phyloP scores from a whole-genome alignment of 75 land plant genomes.

The Picea sitchensis region DNA sequence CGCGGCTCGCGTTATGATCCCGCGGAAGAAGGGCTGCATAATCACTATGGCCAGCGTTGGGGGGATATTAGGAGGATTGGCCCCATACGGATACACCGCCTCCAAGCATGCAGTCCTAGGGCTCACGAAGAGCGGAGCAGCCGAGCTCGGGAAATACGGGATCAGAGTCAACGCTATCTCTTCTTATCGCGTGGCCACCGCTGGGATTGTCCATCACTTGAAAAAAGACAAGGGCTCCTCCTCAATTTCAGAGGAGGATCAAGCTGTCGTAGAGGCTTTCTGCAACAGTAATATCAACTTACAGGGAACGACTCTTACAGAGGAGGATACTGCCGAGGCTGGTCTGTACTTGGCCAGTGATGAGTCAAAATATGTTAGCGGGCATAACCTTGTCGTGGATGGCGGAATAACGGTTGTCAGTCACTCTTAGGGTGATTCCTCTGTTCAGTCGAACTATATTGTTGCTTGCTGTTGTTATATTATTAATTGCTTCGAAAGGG shows the following conservation, averaged over 20 bases:
- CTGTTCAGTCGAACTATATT: too few species aligned
- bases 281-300: not conserved
- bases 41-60: not conserved
- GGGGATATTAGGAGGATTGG: not conserved
- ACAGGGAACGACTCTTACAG: not conserved
- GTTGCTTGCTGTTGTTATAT: too few species aligned
- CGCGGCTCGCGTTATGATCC: constrained; percentile 14
- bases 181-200: not conserved
- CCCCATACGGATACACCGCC: not conserved
- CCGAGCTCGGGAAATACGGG: constrained; percentile 17
- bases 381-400: not conserved
- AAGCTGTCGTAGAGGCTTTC: not conserved
- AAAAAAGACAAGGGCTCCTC: not conserved
- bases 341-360: not conserved
- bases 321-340: too few species aligned
- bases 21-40: constrained; percentile 14
- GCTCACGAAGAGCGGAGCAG: constrained; percentile 9
- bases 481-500: too few species aligned
- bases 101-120: constrained; percentile 1
- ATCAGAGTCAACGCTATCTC: constrained; percentile 17
- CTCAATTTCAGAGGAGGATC: not conserved
- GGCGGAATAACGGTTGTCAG: not conserved
- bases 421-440: not conserved
- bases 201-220: not conserved
- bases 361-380: not conserved